phyloP scores from a whole-genome alignment of 495 filamentous ascomycete genomes.

The Annulohypoxylon maeteangense region DNA sequence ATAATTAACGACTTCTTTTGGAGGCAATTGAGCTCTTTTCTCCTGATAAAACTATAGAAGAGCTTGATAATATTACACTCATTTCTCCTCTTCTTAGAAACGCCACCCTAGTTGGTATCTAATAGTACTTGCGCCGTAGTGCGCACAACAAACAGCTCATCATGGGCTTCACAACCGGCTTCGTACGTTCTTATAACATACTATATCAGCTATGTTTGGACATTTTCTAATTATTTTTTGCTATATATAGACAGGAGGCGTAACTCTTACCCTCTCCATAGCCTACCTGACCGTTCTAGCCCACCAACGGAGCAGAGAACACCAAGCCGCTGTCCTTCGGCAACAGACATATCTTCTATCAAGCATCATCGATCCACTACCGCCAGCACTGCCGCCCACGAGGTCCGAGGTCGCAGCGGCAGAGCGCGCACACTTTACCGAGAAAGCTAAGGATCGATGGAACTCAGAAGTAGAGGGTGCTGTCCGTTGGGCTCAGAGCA shows the following conservation, averaged over 20 bases:
- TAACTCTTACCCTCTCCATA: slow-evolving; percentile 83
- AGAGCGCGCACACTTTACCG: slow-evolving; percentile 62
- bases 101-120: slow-evolving; percentile 29
- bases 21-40: slow-evolving; percentile 20
- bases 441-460: slow-evolving; percentile 81
- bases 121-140: slow-evolving; percentile 36
- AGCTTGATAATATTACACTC: neutral
- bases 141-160: slow-evolving; percentile 36
- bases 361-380: slow-evolving; percentile 59
- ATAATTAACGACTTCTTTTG: neutral
- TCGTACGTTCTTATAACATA: slow-evolving; percentile 64
- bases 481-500: slow-evolving; percentile 73
- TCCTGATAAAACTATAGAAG: neutral
- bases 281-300: slow-evolving; percentile 82
- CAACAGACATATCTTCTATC: slow-evolving; percentile 73
- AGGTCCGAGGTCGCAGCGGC: slow-evolving; percentile 55
- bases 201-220: neutral
- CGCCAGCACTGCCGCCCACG: slow-evolving; percentile 56
- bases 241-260: slow-evolving; percentile 74
- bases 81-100: neutral
- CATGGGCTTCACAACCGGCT: slow-evolving; percentile 85
- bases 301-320: slow-evolving; percentile 75
- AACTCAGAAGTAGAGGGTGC: slow-evolving; percentile 77
- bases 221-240: slow-evolving; percentile 31
- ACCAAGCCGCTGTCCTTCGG: slow-evolving; percentile 76